Evolutionary conservation across 352 stramenopile genomes (phyloP).

Genomic region (Pythium grandisporangium): DNA sequence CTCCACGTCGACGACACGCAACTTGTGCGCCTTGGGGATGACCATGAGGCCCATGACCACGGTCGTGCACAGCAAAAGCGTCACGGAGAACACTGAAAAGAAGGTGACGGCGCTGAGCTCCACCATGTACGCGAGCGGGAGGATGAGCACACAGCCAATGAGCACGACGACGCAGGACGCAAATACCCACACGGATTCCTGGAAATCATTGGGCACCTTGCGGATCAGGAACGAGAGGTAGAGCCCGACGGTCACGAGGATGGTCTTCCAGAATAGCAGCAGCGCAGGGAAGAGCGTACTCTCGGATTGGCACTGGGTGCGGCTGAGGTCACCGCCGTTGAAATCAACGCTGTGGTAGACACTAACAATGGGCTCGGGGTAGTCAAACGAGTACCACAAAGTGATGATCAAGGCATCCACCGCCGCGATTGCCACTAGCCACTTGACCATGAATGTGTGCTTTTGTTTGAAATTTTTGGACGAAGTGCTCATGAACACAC

Average conservation of each 20-base stretch:
- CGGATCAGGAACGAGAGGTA: slow-evolving; percentile 44
- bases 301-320: slow-evolving; percentile 20
- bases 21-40: slow-evolving; percentile 15
- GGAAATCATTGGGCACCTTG: slow-evolving; percentile 34
- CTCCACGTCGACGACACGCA: not conserved
- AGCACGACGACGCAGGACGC: slow-evolving; percentile 26
- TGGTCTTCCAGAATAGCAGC: slow-evolving; percentile 51
- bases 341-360: slow-evolving; percentile 17
- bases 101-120: slow-evolving; percentile 19
- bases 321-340: slow-evolving; percentile 18
- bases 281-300: slow-evolving; percentile 43
- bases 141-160: slow-evolving; percentile 23
- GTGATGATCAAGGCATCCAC: slow-evolving; percentile 28
- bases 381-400: slow-evolving; percentile 22
- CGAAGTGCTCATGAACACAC: slow-evolving; percentile 29
- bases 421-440: slow-evolving; percentile 21
- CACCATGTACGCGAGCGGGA: slow-evolving; percentile 38
- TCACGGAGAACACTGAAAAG: slow-evolving; percentile 24
- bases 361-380: slow-evolving; percentile 14
- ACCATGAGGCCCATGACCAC: slow-evolving; percentile 27
- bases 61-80: slow-evolving; percentile 16
- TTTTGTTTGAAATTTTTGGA: slow-evolving; percentile 33
- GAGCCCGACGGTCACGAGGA: slow-evolving; percentile 24
- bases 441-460: slow-evolving; percentile 22
- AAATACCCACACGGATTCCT: slow-evolving; percentile 50